These are phyloP conservation scores for Sporisorium sorghi DNA, from an alignment of 1,284 basidiomycete genomes.

Conservation along the genomic window DNA sequence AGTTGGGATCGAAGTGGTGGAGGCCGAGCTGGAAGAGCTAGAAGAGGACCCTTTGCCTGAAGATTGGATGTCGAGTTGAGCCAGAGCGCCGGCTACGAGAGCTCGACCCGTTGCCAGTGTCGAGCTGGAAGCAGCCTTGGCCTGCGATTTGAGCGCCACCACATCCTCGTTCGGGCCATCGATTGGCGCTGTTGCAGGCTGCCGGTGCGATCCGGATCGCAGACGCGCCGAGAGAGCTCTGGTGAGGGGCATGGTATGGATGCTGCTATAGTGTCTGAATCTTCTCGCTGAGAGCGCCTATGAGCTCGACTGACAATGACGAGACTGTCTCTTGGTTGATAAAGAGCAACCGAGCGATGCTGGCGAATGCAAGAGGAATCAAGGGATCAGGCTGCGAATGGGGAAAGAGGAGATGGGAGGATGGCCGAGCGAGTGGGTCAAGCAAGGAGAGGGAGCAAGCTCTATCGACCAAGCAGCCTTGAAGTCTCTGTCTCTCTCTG, in stretches of 20 bases:
- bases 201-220: slow-evolving; percentile 23
- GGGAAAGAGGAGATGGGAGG: neutral
- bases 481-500: neutral
- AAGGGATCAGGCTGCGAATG: neutral
- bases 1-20: slow-evolving; percentile 23
- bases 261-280: neutral
- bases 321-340: neutral
- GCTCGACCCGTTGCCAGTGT: slow-evolving; percentile 11
- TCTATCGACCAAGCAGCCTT: neutral
- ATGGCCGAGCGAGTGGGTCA: neutral
- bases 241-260: slow-evolving; percentile 33
- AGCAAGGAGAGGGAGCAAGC: neutral
- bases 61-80: slow-evolving; percentile 30
- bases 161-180: slow-evolving; percentile 20
- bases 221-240: slow-evolving; percentile 41
- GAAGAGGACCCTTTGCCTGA: slow-evolving; percentile 23
- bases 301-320: neutral
- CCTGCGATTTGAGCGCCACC: slow-evolving; percentile 27
- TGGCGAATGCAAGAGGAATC: no score
- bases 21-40: slow-evolving; percentile 11
- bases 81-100: slow-evolving; percentile 27
- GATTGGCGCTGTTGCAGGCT: slow-evolving; percentile 5
- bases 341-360: neutral
- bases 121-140: slow-evolving; percentile 10
- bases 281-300: neutral